Base-by-base conservation (phyloP, 345 rosid species). In the Gossypium anomalum region DNA sequence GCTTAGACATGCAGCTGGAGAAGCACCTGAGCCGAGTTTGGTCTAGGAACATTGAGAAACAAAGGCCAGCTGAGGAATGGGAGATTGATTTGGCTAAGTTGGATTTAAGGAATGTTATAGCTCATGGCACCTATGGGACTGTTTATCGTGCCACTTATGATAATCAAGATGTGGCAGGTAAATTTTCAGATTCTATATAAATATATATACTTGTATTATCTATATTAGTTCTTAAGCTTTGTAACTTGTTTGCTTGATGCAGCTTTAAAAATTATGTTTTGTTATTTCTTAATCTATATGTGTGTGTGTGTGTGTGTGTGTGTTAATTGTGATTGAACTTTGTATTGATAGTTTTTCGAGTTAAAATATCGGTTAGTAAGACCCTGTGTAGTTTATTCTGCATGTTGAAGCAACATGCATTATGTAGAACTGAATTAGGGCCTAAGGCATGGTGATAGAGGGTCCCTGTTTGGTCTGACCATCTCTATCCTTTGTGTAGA, bases 131-230 rank as follows among this genome's bases (percentile, higher is more conserved):
- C 72, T 93, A 86, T 82, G 99, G 99, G 5, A 91, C 84, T 0
- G 96, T 95, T 68, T 93, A 87, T 78, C 82, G 86, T 5, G 97
- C 92, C 20, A 77, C 76, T 48, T 95, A 95, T 77, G 97, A 91
- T 82, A 76, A 70, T 41, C 94, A 87, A 82, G 94, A 84, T 76
- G 97, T 94, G 76, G 99, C 99, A 71, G 99, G 98, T 94, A 86
- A 55, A 19, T 52, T 52, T 52, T 52, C 17, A 6, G 20, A 29
- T 29, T 29, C 38, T 2, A 29, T 29, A 29, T 29, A 29, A 29
- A 29, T 29, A 29, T 29, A 29, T 29, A 29, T 29, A 29, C 38
- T 29, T 29, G 38, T 29, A 29, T 29, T 4, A 29, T 29, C 5
- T 34, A 34, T 34, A 5, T 34, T 34, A 34, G 38, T 34, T 34